These are phyloP conservation scores for Mortierella antarctica DNA, from an alignment of 192 early-diverging fungal species.

Conservation along the genomic window DNA sequence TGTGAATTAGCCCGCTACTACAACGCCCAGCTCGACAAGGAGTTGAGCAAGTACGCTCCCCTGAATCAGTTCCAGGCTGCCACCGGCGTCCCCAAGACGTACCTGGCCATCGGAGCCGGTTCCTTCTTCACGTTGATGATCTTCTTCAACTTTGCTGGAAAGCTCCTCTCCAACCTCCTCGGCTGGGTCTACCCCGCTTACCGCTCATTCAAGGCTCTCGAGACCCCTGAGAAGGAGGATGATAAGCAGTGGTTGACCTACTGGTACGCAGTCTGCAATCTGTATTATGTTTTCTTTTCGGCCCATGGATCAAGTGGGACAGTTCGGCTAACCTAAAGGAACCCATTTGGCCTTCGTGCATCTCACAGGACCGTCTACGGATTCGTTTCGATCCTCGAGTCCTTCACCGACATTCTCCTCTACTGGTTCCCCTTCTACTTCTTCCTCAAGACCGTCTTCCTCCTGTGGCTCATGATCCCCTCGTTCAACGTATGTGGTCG, in stretches of 20 bases:
- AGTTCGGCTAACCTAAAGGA: no score
- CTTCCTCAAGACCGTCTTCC: conserved; percentile 88
- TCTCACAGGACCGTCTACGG: conserved; percentile 80
- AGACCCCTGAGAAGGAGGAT: conserved; percentile 78
- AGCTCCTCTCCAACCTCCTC: conserved; percentile 83
- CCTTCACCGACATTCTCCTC: conserved; percentile 88
- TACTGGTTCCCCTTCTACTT: conserved; percentile 98
- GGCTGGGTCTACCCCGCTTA: conserved; percentile 97
- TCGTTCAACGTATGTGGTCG: conserved; percentile 63
- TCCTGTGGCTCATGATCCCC: conserved; percentile 88
- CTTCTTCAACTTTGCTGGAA: conserved; percentile 89
- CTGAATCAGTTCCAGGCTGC: conserved; percentile 75
- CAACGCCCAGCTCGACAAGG: conserved; percentile 73
- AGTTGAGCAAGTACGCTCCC: conserved; percentile 74
- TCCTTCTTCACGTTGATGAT: conserved; percentile 77
- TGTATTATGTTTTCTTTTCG: neutral
- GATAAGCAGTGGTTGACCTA: conserved; percentile 94
- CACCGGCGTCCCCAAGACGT: conserved; percentile 92
- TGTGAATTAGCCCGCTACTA: conserved; percentile 45
- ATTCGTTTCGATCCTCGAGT: conserved; percentile 87
- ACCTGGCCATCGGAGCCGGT: conserved; percentile 74
- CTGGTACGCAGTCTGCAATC: conserved; percentile 61
- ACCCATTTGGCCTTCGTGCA: neutral
- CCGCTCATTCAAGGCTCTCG: conserved; percentile 92
- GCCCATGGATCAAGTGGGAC: neutral